phyloP scores from a whole-genome alignment of 1,139 yeast genomes.

The Geotrichum australiense region DNA sequence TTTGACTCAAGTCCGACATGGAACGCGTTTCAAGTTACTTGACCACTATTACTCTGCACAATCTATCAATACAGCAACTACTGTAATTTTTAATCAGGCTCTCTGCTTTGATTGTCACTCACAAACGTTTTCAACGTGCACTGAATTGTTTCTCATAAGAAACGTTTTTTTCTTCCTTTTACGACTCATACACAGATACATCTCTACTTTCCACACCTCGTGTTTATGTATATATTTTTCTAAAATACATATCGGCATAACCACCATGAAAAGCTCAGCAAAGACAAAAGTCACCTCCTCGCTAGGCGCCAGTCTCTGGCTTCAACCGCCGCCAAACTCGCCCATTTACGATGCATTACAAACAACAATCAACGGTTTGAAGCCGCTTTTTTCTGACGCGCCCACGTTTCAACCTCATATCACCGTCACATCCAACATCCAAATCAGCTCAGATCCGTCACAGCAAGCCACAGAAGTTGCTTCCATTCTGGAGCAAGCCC shows the following conservation, averaged over 20 bases:
- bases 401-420: conserved; percentile 69
- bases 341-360: conserved; percentile 50
- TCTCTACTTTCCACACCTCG: background rate
- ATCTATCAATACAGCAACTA: too few species aligned
- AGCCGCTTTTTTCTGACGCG: conserved; percentile 65
- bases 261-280: too few species aligned
- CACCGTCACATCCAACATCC: conserved; percentile 57
- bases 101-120: too few species aligned
- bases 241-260: too few species aligned
- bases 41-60: too few species aligned
- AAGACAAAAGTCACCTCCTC: too few species aligned
- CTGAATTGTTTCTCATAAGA: too few species aligned
- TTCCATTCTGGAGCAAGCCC: conserved; percentile 55
- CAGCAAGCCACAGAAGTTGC: conserved; percentile 38
- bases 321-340: conserved; percentile 56
- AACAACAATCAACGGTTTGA: conserved; percentile 56
- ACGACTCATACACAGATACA: too few species aligned
- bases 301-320: conserved; percentile 58
- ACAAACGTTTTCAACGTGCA: too few species aligned
- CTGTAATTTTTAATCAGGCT: too few species aligned
- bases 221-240: background rate
- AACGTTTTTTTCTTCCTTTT: background rate
- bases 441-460: conserved; percentile 41
- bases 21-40: too few species aligned
- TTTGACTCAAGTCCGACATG: too few species aligned